Percentiles rank a stretch among this genome's conserved stretches.
phyloP scores from a whole-genome alignment of 2,329 filamentous ascomycete species.

The Colletotrichum sp. region DNA sequence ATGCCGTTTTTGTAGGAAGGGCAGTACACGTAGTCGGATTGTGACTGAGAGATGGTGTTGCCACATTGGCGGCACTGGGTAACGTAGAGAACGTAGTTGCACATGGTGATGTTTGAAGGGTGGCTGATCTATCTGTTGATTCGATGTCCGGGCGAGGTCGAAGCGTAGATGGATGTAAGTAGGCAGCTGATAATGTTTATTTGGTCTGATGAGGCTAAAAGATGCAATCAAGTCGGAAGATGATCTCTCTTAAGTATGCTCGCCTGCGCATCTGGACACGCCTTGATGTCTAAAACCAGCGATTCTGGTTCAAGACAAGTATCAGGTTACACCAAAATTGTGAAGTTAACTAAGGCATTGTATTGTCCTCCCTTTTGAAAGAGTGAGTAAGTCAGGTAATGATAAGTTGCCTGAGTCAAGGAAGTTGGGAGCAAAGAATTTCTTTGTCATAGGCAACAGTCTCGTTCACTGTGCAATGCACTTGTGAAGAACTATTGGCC shows the following conservation, averaged over 20 bases:
- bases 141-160: background rate
- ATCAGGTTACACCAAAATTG: background rate
- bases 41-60: background rate
- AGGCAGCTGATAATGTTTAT: background rate
- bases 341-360: background rate
- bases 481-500: too few relatives aligned
- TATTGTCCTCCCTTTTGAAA: background rate
- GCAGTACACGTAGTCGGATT: slow-evolving; percentile 13
- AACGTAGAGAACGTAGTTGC: slow-evolving; percentile 14
- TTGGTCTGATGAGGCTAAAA: background rate
- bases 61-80: slow-evolving; percentile 18
- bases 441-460: background rate
- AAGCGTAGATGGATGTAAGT: too few relatives aligned
- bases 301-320: background rate
- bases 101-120: background rate
- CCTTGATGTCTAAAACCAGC: background rate
- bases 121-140: too few relatives aligned
- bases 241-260: background rate
- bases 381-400: background rate
- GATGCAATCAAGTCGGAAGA: fast-evolving
- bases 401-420: background rate
- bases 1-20: background rate
- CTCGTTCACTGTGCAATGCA: background rate
- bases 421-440: background rate
- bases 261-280: background rate